Conservation (phyloP, 2,329 filamentous ascomycete species). For the Clonostachys sp. region DNA sequence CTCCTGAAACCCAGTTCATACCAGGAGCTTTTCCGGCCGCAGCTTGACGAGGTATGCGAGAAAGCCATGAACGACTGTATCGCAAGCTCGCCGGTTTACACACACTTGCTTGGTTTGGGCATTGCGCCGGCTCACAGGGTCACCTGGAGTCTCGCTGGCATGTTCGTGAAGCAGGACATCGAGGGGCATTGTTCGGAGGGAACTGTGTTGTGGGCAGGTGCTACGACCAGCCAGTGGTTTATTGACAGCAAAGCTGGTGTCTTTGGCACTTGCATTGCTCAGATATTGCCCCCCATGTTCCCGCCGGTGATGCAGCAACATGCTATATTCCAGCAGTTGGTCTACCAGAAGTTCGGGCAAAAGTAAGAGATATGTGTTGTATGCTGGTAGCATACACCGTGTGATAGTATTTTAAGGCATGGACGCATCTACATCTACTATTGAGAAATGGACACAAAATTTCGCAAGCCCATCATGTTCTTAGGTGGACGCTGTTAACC, state of each 20-base stretch:
- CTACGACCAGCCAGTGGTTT: neutral
- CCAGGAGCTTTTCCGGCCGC: conserved; percentile 3
- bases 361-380: too few relatives aligned
- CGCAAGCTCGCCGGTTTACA: neutral
- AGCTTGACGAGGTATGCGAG: conserved; percentile 2
- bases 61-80: conserved; percentile 1
- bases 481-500: too few relatives aligned
- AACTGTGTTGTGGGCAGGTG: neutral
- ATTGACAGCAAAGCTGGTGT: neutral
- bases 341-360: too few relatives aligned
- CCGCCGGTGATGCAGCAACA: neutral
- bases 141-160: neutral
- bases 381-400: too few relatives aligned
- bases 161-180: neutral
- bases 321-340: neutral
- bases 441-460: too few relatives aligned
- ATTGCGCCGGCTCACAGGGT: neutral
- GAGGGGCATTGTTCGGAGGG: neutral
- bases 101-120: neutral
- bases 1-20: neutral
- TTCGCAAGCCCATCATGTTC: too few relatives aligned
- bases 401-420: too few relatives aligned
- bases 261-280: neutral
- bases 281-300: neutral
- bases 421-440: too few relatives aligned